Base-by-base conservation (phyloP, 2,329 filamentous ascomycete species). In the Aureobasidium sp. region DNA sequence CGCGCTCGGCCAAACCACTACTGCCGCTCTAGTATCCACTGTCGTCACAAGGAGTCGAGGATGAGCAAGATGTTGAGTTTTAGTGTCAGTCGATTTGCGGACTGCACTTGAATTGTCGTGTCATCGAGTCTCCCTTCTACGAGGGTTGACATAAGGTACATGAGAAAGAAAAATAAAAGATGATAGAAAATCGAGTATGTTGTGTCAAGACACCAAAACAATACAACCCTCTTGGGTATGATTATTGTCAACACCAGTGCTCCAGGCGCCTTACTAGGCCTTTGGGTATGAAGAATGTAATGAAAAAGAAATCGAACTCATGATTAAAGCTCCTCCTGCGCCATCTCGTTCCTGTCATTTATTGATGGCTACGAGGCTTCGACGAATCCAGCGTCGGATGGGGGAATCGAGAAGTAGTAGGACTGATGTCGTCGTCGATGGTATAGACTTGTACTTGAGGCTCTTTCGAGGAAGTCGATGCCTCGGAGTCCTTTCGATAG, bases 261-360 rank as follows among this genome's bases (percentile, higher is more conserved):
- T 45, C 39, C 53, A 57, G 53, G 53, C 53, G 44, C 53, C 53
- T 44, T 57, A 33, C 50, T 54, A 22, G 42, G 53, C 53, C 39
- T 57, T 57, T 44, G 53, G 53, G 53, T 57, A 57, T 57, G 53
- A 35, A 57, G 53, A 57, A 57, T 57, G 53, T 27, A 57, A 31
- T 57, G 35, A 45, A 39, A 44, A 37, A 15, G 24, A 48, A 57
- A 45, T n/a, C 11, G 40, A 57, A 57, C 53, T 37, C n/a, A 24
- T 57, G 39, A 57, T 44, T 57, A 57, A 44, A 29, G 19, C 2
- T 45, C 29, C 40, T 39, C n/a, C 24, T 33, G 29, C n/a, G 53
- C 53, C 53, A 57, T 9, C 9, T 57, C 53, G 37, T 45, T 57
- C 40, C 53, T 44, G 40, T 57, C 53, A 27, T 57, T 45, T 24